These are phyloP conservation scores for Stagonosporopsis vannaccii DNA, from an alignment of 2,329 filamentous ascomycete species.

Conservation along the genomic window DNA sequence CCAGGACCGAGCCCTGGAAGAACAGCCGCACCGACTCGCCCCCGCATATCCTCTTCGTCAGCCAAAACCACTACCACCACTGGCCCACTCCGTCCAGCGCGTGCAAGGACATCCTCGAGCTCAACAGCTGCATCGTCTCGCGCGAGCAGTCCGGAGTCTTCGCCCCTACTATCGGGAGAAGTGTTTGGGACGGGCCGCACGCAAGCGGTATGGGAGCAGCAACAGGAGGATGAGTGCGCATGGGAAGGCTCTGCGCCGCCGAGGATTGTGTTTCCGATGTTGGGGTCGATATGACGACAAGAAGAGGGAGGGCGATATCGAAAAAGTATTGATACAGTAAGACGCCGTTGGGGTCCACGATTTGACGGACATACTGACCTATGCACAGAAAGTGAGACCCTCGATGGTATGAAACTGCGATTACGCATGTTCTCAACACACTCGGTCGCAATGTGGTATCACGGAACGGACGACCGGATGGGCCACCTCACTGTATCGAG, in stretches of 20 bases:
- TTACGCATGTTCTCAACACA: no score
- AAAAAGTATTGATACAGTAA: no score
- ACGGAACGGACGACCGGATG: no score
- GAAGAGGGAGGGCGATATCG: no score
- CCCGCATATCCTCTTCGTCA: neutral
- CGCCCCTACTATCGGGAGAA: neutral
- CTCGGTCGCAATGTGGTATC: no score
- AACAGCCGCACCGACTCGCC: neutral
- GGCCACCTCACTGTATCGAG: no score
- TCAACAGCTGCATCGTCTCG: neutral
- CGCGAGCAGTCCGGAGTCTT: neutral
- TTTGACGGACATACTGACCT: neutral
- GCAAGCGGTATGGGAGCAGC: neutral
- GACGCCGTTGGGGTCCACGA: no score
- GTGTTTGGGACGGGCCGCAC: neutral
- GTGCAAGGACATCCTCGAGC: neutral
- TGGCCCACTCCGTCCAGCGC: neutral
- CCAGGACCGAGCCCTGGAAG: neutral
- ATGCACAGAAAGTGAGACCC: neutral
- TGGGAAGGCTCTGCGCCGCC: neutral
- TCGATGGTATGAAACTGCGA: no score
- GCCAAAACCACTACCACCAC: neutral
- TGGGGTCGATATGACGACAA: slow-evolving; percentile 3
- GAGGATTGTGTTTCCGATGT: slow-evolving; percentile 6
- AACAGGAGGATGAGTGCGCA: no score